These are phyloP conservation scores for Leavenworthia alabamica DNA, from an alignment of 345 rosid genomes.

Conservation along the genomic window DNA sequence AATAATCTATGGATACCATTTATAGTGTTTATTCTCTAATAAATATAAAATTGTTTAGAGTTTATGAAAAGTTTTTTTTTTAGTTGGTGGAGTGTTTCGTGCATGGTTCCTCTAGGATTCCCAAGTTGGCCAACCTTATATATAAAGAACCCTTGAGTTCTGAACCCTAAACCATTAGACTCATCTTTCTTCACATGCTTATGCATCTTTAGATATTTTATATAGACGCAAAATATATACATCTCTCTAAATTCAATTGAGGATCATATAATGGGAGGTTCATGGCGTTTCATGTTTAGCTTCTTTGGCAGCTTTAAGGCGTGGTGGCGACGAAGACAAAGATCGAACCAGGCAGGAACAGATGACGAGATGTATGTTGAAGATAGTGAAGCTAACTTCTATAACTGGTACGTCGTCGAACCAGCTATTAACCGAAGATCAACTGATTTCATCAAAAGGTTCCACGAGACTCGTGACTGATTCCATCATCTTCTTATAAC, in stretches of 20 bases:
- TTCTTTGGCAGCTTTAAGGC: conserved; percentile 35
- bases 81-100: conserved; percentile 30
- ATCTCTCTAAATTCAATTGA: background rate
- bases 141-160: conserved; percentile 18
- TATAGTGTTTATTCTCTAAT: background rate
- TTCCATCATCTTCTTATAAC: background rate
- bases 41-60: background rate
- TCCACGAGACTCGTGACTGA: conserved; percentile 36
- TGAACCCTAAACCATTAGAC: conserved; percentile 32
- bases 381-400: conserved; percentile 24
- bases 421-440: conserved; percentile 35
- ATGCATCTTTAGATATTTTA: background rate
- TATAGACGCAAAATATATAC: conserved; percentile 10
- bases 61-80: background rate
- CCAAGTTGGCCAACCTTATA: conserved; percentile 15
- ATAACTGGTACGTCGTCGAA: conserved; percentile 32
- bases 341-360: conserved; percentile 16
- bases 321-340: conserved; percentile 29
- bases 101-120: conserved; percentile 29
- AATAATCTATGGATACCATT: background rate
- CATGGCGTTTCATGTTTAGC: conserved; percentile 34
- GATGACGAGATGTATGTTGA: conserved; percentile 25
- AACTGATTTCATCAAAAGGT: conserved; percentile 36
- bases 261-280: conserved; percentile 24
- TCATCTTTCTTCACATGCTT: conserved; percentile 20